Base-by-base conservation (phyloP, 345 rosid species). In the Linum tenue region DNA sequence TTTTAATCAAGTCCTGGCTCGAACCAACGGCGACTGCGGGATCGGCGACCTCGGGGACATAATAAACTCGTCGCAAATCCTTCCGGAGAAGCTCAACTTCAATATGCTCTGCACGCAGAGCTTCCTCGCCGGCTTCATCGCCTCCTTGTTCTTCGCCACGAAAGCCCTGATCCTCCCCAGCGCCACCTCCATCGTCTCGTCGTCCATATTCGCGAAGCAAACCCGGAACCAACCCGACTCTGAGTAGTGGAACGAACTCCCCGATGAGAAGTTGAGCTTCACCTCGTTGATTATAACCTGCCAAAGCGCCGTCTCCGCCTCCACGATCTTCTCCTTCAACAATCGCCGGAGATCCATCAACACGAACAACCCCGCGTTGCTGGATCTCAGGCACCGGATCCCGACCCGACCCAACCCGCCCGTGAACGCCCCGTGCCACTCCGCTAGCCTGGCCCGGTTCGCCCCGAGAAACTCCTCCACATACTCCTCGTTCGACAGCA, bases 151-250 rank as follows among this genome's bases (percentile, higher is more conserved):
- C 41, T 77, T 70, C 35, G 71, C 71, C 73, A 83, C 82, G 59
- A 91, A 89, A 11, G 37, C 41, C 66, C 71, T 73, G 22, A 83
- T 95, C 80, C 94, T 89, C 44, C 75, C 70, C 70, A 91, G 65
- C 36, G 99, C 97, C 2, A 80, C 71, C 51, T 89, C 84, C 94
- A 86, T 76, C 15, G 96, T 89, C 63, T 69, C 39, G 9, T 85
- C 83, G 68, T 91, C 95, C 92, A 91, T 94, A 75, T 90, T 90
- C 2, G 97, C 99, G 62, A 88, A 76, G 77, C 97, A 94, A 51
- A 86, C 99, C 69, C 99, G 76, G 72, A 90, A 94, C 99, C 96
- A 94, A 3, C 99, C 92, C 0, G 91, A 84, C 72, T 88, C 87
- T 0, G 73, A 66, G 76, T 96, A 90, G 66, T 88, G 97, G 64